Percentiles rank a stretch among this genome's conserved stretches.
Conservation (phyloP, 1,284 basidiomycete genomes). For the Ganoderma multipileum region DNA sequence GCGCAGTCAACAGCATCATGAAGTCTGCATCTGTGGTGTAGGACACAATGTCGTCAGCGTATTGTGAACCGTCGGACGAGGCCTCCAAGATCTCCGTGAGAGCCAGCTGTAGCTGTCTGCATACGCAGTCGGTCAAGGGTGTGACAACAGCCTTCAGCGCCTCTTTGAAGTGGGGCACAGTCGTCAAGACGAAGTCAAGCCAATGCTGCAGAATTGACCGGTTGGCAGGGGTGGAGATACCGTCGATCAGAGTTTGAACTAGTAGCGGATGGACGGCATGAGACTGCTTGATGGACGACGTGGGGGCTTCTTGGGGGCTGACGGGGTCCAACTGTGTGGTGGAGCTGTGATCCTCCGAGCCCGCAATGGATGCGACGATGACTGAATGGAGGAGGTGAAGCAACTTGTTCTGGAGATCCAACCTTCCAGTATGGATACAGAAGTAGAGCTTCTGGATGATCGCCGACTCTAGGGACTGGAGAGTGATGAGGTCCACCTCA, state of each 20-base stretch:
- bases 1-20: slow-evolving; percentile 80
- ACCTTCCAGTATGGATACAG: slow-evolving; percentile 70
- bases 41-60: slow-evolving; percentile 49
- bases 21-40: slow-evolving; percentile 83
- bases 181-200: slow-evolving; percentile 96
- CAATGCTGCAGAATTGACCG: slow-evolving; percentile 90
- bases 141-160: slow-evolving; percentile 72
- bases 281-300: slow-evolving; percentile 32
- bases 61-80: slow-evolving; percentile 42
- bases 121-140: slow-evolving; percentile 84
- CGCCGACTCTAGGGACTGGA: slow-evolving; percentile 72
- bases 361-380: slow-evolving; percentile 60
- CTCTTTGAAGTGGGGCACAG: slow-evolving; percentile 83
- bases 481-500: slow-evolving; percentile 66
- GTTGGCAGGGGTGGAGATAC: slow-evolving; percentile 74
- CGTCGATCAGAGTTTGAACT: slow-evolving; percentile 82
- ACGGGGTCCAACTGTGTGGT: slow-evolving; percentile 21
- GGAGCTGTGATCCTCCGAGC: slow-evolving; percentile 19
- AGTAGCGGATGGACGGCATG: slow-evolving; percentile 74
- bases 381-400: slow-evolving; percentile 90
- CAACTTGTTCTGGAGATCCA: slow-evolving; percentile 92
- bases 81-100: slow-evolving; percentile 63
- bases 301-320: slow-evolving; percentile 26
- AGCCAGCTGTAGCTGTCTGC: slow-evolving; percentile 71
- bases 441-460: slow-evolving; percentile 81